Conservation (phyloP, 371 early-diverging fungal genomes). For the Mortierella sp. region DNA sequence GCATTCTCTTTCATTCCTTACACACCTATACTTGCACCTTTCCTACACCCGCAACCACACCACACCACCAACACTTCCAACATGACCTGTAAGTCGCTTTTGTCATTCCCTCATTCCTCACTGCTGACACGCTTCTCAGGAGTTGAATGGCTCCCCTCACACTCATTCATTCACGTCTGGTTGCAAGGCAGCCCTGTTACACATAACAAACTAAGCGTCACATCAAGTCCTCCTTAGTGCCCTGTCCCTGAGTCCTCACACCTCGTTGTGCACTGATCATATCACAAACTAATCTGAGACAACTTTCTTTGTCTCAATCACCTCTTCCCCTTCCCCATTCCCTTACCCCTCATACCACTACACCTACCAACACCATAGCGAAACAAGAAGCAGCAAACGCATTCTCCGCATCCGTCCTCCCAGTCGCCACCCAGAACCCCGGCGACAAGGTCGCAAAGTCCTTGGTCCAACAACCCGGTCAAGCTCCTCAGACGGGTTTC, state of each 20-base stretch:
- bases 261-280: too few species aligned
- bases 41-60: not conserved
- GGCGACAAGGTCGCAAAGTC: constrained; percentile 15
- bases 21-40: not conserved
- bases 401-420: constrained; percentile 28
- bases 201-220: too few species aligned
- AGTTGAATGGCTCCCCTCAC: not conserved
- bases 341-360: not conserved
- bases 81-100: constrained; percentile 12
- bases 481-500: constrained; percentile 8
- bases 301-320: not conserved
- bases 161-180: not conserved
- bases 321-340: not conserved
- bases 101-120: not conserved
- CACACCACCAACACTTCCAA: not conserved
- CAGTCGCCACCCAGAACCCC: constrained; percentile 19
- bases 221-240: too few species aligned
- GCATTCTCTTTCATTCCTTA: not conserved
- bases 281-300: not conserved
- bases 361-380: not conserved
- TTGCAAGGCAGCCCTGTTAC: too few species aligned
- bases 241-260: too few species aligned
- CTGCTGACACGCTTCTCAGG: too few species aligned
- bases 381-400: constrained; percentile 16
- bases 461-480: constrained; percentile 12